A percentile compares a stretch with the other conserved stretches of the same genome.
Conservation (phyloP, 78 protist genomes). For the Isochrysis galbana region DNA sequence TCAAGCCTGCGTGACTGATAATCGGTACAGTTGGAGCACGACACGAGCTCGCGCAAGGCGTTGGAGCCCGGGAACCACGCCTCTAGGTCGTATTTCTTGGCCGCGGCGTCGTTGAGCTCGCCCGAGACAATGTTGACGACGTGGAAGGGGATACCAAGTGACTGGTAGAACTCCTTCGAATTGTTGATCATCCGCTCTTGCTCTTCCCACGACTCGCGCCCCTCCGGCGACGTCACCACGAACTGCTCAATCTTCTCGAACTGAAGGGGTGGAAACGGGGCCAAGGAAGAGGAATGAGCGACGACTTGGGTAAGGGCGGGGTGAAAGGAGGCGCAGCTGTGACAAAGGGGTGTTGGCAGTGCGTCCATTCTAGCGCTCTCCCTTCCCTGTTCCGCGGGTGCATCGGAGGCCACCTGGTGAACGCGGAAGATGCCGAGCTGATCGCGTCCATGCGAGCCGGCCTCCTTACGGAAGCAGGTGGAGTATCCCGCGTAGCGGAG, state of each 20-base stretch:
- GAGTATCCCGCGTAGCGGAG: conserved; percentile 94
- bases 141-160: conserved; percentile 52
- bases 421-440: conserved; percentile 98
- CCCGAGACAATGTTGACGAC: conserved; percentile 96
- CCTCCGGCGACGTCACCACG: conserved; percentile 83
- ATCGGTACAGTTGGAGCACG: conserved; percentile 99
- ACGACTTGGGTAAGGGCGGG: too few species aligned
- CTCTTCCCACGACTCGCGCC: conserved; percentile 81
- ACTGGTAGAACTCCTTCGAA: conserved; percentile 91
- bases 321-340: too few species aligned
- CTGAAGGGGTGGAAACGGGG: too few species aligned
- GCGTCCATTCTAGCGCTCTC: too few species aligned
- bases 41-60: conserved; percentile 96
- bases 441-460: conserved; percentile 96
- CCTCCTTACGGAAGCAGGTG: conserved; percentile 99
- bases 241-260: conserved; percentile 99
- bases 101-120: conserved; percentile 98
- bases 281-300: too few species aligned
- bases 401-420: conserved; percentile 82
- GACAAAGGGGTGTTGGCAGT: too few species aligned
- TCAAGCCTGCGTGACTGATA: conserved; percentile 89
- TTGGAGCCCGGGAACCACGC: conserved; percentile 96
- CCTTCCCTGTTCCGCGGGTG: not conserved
- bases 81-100: conserved; percentile 99
- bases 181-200: conserved; percentile 87